Conservation (phyloP, 2,329 filamentous ascomycete genomes). For the Ascomycota sp. region DNA sequence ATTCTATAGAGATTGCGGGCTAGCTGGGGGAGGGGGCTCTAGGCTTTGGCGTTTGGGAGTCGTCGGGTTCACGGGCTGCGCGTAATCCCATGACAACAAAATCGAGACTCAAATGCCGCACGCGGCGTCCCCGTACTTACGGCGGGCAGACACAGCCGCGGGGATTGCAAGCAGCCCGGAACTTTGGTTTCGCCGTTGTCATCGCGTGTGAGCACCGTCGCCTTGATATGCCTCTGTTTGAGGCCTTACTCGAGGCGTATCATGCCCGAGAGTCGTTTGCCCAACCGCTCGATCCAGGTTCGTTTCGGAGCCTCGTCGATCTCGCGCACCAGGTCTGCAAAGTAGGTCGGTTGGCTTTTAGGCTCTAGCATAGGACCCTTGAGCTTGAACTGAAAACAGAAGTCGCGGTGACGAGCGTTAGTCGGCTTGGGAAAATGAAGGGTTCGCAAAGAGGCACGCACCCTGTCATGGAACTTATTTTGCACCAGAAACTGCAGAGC, state of each 20-base stretch:
- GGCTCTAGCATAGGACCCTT: slow-evolving; percentile 31
- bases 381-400: slow-evolving; percentile 13
- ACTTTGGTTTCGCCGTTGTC: too few relatives aligned
- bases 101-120: too few relatives aligned
- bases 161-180: too few relatives aligned
- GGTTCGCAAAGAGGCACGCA: slow-evolving; percentile 7
- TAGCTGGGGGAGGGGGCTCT: too few relatives aligned
- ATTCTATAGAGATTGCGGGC: too few relatives aligned
- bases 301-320: slow-evolving; percentile 39
- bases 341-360: slow-evolving; percentile 41
- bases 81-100: too few relatives aligned
- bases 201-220: too few relatives aligned
- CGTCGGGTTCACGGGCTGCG: too few relatives aligned
- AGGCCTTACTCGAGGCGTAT: slow-evolving; percentile 28
- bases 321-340: slow-evolving; percentile 35
- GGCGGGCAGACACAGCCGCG: too few relatives aligned
- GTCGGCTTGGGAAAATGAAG: not conserved
- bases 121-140: too few relatives aligned
- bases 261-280: slow-evolving; percentile 34
- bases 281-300: slow-evolving; percentile 26
- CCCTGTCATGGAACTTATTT: slow-evolving; percentile 34
- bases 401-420: not conserved
- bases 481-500: slow-evolving; percentile 35
- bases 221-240: not conserved
- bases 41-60: too few relatives aligned